Evolutionary conservation across 306 rosid genomes (phyloP), one percentile per base, ranked within the genome.

Genomic region (Cicer arietinum): DNA sequence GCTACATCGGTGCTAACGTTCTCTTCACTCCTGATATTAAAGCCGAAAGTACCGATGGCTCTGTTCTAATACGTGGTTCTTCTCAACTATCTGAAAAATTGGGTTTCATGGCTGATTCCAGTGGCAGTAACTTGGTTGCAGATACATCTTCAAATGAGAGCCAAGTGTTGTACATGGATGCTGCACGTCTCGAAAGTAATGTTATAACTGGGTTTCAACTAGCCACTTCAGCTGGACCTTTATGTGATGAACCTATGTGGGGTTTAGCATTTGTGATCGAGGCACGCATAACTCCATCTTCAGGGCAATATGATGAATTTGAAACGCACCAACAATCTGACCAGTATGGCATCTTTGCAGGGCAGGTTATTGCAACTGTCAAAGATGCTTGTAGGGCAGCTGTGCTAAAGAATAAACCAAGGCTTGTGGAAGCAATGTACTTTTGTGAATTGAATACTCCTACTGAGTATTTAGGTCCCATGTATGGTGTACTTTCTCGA

Each of bases 381-480:
- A 94, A 91, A 77, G 97, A 91, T 73, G 96, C 98, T 17, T 91
- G 97, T 76, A 87, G 91, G 79, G 89, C 88, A 50, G 94, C 92
- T 53, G 89, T 89, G 78, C 92, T 94, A 73, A 92, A 90, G 82
- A 89, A 84, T 77, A 82, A 81, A 61, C 96, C 98, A 12, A 86
- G 97, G 57, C 94, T 94, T 66, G 98, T 88, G 53, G 98, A 94
- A 85, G 97, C 94, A 63, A 86, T 94, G 97, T 91, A 91, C 92
- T 94, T 91, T 6, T 89, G 98, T 73, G 97, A 94, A 72, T 76
- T 91, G 86, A 94, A 86, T 79, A 94, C 92, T 0, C 69, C 89
- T 53, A 86, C 91, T 7, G 91, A 94, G 80, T 86, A 84, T 82
- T 85, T 94, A 77, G 96, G 92, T 58, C 81, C 89, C 14, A 94